Evolutionary conservation across 257 asterid species (phyloP).

Genomic region (Misopates orontium): DNA sequence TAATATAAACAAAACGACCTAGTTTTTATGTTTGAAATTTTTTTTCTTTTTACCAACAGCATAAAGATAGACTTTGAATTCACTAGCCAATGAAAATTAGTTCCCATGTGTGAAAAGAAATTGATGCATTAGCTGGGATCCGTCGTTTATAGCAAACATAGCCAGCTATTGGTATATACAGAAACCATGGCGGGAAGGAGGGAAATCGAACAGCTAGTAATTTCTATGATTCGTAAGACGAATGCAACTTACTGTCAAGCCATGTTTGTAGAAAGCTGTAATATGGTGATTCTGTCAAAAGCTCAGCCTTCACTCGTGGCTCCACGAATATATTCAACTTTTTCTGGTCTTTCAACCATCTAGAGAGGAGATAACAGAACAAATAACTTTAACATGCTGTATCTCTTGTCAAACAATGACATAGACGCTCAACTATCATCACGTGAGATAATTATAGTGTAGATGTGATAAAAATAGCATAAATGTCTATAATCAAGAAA

Average conservation of each 20-base stretch:
- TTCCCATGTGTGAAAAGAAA: constrained; percentile 3
- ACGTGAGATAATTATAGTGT: neutral
- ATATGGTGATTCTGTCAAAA: constrained; percentile 65
- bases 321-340: constrained; percentile 70
- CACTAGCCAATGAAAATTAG: constrained; percentile 1
- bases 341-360: constrained; percentile 87
- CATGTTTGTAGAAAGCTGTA: constrained; percentile 75
- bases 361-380: constrained; percentile 30
- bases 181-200: constrained; percentile 5
- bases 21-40: neutral
- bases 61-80: neutral
- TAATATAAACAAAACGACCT: constrained; percentile 3
- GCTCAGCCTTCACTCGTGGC: constrained; percentile 80
- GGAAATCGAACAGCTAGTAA: neutral
- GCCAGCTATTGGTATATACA: neutral
- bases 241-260: constrained; percentile 62
- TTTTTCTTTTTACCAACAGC: neutral
- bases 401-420: constrained; percentile 17
- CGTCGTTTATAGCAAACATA: neutral
- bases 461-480: neutral
- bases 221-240: constrained; percentile 13
- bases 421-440: neutral
- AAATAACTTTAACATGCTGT: constrained; percentile 1
- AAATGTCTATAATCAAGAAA: neutral
- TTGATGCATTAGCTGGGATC: neutral